These are phyloP conservation scores for Podospora tetraspora DNA, from an alignment of 495 filamentous ascomycete species.

Conservation along the genomic window DNA sequence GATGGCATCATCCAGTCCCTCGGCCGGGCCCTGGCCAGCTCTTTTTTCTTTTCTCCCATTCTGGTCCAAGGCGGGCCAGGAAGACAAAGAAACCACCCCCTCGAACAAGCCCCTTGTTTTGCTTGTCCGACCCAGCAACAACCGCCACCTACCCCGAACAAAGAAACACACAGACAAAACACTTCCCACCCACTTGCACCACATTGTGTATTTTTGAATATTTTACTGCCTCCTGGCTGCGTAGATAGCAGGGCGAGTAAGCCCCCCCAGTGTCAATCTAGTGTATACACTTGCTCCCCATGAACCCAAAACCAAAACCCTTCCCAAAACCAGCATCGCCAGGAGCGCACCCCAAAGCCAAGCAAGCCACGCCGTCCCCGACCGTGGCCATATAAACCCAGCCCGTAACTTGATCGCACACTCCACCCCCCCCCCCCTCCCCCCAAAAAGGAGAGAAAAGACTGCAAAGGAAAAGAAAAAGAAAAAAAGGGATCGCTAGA, in stretches of 20 bases:
- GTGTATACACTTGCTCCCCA: background rate
- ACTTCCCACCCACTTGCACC: background rate
- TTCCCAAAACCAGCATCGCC: background rate
- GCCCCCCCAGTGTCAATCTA: background rate
- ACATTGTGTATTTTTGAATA: background rate
- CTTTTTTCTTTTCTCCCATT: no score
- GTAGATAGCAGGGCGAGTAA: background rate
- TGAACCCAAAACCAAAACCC: background rate
- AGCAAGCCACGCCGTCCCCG: background rate
- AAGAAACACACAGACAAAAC: background rate
- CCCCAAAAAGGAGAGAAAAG: background rate
- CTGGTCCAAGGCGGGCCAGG: no score
- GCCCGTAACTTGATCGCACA: background rate
- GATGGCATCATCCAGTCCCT: background rate
- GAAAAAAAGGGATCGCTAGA: background rate
- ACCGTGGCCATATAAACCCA: background rate
- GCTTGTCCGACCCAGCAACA: background rate
- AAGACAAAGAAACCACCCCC: background rate
- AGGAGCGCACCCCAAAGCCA: background rate
- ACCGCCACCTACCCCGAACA: background rate
- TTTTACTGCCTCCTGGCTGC: background rate
- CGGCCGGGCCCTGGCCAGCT: background rate
- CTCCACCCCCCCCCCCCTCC: background rate
- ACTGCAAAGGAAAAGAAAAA: background rate
- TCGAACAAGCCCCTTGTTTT: background rate